phyloP scores from a whole-genome alignment of 2,329 filamentous ascomycete species.

The Fusarium burgessii region DNA sequence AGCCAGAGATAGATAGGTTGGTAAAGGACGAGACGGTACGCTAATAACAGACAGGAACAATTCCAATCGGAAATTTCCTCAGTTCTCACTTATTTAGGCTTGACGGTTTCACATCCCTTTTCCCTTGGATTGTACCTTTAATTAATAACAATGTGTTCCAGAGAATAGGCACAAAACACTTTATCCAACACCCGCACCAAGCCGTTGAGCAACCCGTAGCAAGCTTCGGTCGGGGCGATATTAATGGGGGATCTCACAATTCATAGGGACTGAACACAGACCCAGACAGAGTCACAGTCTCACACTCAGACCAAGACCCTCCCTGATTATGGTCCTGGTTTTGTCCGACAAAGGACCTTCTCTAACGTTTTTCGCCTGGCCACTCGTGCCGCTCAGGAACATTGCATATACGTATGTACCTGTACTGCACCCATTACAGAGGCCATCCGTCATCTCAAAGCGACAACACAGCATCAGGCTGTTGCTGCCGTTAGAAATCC shows the following conservation, averaged over 20 bases:
- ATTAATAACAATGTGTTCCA: constrained; percentile 11
- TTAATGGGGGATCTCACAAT: constrained; percentile 26
- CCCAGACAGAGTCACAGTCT: constrained; percentile 4
- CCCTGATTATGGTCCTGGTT: constrained; percentile 19
- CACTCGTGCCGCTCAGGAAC: constrained; percentile 4
- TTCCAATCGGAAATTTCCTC: constrained; percentile 42
- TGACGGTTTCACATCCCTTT: neutral
- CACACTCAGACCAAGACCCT: neutral
- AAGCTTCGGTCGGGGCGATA: constrained; percentile 19
- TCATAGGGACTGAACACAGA: constrained; percentile 6
- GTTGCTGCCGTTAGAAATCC: neutral
- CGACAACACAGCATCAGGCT: constrained; percentile 29
- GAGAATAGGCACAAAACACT: constrained; percentile 23
- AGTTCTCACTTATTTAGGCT: neutral
- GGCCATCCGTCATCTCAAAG: constrained; percentile 12
- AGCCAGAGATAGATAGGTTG: constrained; percentile 5
- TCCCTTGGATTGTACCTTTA: neutral
- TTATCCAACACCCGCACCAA: constrained; percentile 29
- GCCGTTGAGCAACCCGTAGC: constrained; percentile 27
- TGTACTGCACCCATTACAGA: constrained; percentile 1
- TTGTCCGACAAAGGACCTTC: constrained; percentile 19
- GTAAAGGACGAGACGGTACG: neutral
- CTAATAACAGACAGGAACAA: neutral
- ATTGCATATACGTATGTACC: neutral
- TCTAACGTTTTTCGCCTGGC: constrained; percentile 10